Percentiles rank a stretch among this genome's conserved stretches.
These are phyloP conservation scores for Vitis hybrid DNA, from an alignment of 177 flowering plant species.

Conservation along the genomic window DNA sequence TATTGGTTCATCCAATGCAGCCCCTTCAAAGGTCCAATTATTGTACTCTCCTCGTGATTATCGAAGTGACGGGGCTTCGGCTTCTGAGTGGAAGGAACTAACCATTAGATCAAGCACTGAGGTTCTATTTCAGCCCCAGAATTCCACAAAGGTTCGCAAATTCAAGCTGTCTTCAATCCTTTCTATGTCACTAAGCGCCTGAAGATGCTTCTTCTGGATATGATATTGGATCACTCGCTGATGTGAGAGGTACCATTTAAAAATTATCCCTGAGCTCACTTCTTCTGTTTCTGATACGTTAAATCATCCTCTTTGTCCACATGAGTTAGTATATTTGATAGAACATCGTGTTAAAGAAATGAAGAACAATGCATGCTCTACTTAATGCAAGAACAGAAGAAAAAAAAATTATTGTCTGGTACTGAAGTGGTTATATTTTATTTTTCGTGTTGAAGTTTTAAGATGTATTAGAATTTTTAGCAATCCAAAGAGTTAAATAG, in stretches of 20 bases:
- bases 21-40: slow-evolving; percentile 65
- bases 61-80: slow-evolving; percentile 65
- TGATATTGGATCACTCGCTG: neutral
- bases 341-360: no score
- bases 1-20: slow-evolving; percentile 36
- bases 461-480: no score
- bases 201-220: slow-evolving; percentile 15
- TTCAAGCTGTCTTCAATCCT: slow-evolving; percentile 73
- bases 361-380: no score
- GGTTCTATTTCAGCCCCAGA: slow-evolving; percentile 63
- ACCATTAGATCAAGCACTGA: slow-evolving; percentile 77
- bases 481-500: no score
- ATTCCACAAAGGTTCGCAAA: slow-evolving; percentile 57
- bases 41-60: slow-evolving; percentile 76
- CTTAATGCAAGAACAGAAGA: no score
- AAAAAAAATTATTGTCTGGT: no score
- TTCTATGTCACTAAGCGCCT: slow-evolving; percentile 75
- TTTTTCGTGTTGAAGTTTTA: no score
- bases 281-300: no score
- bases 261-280: no score
- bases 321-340: no score
- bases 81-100: slow-evolving; percentile 79
- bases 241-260: neutral
- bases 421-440: no score
- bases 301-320: no score